Base-by-base conservation (phyloP, 2,329 filamentous ascomycete species). In the Monosporascus sp. region DNA sequence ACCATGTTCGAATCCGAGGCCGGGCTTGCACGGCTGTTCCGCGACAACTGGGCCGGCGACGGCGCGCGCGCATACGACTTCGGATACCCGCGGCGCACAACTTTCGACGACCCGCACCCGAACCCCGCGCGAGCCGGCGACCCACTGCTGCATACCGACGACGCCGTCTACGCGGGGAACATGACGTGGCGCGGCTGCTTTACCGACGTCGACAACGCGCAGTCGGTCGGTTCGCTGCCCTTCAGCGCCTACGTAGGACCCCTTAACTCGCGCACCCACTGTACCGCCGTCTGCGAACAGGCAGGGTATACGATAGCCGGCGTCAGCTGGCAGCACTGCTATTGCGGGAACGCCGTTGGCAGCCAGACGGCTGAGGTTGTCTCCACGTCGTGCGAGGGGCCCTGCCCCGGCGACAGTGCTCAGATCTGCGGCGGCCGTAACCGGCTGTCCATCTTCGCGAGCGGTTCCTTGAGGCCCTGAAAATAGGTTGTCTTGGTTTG, bases 11-110 rank as follows among this genome's bases (percentile, higher is more conserved):
- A 44, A 31, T 41, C 41, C 9, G 36, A 25, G 3, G 45, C 52
- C 38, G 55, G 55, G 18, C 50, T 20, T 8, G 46, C 55, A n/a
- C 52, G 55, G n/a, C 50, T 57, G 20, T 57, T 57, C 41, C 38
- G 14, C 9, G 55, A 57, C 41, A 57, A 57, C 51, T 57, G 47
- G 41, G 31, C 48, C 11, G 55, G 55, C 17, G 15, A 37, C 11
- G 52, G 52, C 17, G n/a, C 25, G 25, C 39, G 48, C n/a, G 48
- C 53, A 2, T 51, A 49, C 25, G 55, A 57, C 22, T 49, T 46
- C 36, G 50, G 50, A 8, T 55, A 52, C 39, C 55, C 55, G 47
- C 52, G 55, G 8, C 48, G 49, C 22, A 46, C 44, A 7, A 3
- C 20, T 9, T 50, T 48, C 27, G 55, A 57, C 41, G 41, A 48